phyloP scores from a whole-genome alignment of 495 filamentous ascomycete species.

The Paragyromitra xinjiangensis region DNA sequence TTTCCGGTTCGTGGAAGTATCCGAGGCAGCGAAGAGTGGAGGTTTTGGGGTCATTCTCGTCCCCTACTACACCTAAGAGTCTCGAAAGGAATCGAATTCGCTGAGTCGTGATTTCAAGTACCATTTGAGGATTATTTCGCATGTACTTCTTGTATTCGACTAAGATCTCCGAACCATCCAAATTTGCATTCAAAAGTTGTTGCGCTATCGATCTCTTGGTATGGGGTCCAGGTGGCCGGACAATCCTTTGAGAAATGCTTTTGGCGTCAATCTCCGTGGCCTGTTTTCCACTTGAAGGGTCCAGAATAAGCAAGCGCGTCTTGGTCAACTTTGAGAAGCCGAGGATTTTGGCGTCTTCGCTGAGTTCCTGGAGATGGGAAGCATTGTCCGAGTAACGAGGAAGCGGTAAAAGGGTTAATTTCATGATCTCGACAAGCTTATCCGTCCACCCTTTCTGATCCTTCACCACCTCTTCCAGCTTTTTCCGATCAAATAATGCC shows the following conservation, averaged over 20 bases:
- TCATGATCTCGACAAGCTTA: conserved; percentile 26
- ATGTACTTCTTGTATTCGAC: conserved; percentile 20
- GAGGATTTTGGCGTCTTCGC: conserved; percentile 4
- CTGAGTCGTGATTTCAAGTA: background rate
- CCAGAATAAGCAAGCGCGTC: conserved; percentile 7
- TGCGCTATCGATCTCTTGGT: background rate
- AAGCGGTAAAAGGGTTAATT: conserved; percentile 17
- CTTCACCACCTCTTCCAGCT: conserved; percentile 3
- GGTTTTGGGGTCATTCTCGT: background rate
- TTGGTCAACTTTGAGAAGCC: conserved; percentile 8
- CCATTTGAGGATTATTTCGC: background rate
- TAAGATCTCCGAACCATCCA: background rate
- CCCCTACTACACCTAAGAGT: background rate
- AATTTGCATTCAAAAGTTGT: background rate
- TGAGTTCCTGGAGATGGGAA: background rate
- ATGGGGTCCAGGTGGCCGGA: no score
- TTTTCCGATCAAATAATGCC: conserved; percentile 22
- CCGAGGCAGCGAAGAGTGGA: conserved; percentile 27
- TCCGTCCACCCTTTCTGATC: conserved; percentile 3
- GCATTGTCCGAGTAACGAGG: background rate
- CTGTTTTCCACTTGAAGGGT: background rate
- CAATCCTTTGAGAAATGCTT: background rate
- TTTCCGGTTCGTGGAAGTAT: conserved; percentile 26
- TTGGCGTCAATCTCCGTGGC: background rate
- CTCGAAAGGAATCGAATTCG: conserved; percentile 15